Evolutionary conservation across 202 grass and related monocot genomes (phyloP), one percentile per base, ranked within the genome.

Genomic region (Carex arenaria): DNA sequence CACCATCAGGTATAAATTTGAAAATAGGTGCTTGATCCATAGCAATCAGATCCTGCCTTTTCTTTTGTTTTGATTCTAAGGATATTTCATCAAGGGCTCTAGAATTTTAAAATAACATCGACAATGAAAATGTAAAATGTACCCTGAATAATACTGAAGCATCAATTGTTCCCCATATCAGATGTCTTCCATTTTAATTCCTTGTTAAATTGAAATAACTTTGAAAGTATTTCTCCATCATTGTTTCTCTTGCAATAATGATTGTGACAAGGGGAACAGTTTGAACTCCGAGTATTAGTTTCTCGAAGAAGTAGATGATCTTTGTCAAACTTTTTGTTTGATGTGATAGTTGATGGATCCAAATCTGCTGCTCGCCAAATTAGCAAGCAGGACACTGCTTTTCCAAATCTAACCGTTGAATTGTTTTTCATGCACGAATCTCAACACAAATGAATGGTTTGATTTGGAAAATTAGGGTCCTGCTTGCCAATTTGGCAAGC

Each of bases 1-100:
- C 89, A 94, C 80, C 89, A 94, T 87, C 92, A 94, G 82, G 92
- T 94, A 81, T 76, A 31, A 78, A 66, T n/a, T 45, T 70, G 8
- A 70, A 69, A 70, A 22, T 70, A 70, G 38, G 3, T 45, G 38
- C 67, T 70, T 22, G 3, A 45, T 20, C 38, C 36, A 45, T n/a
- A 70, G 38, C 67, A 70, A 0, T 62, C 18, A 62, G 17, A 76
- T 38, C 14, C 5, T 43, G 28, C 0, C 51, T 15, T 81, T 52
- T 86, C 8, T 45, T 32, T 32, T 4, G 22, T 32, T 10, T 32
- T 42, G 64, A 40, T 81, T 18, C 36, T 36, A 36, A 67, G 64
- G 31, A 38, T 17, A n/a, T 67, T 34, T 67, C 30, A 67, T 67
- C 11, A 38, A 36, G 31, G 13, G 12, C 61, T 80, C 19, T 5